These are phyloP conservation scores for Leucocoprinus sp. DNA, from an alignment of 768 basidiomycete genomes.

Conservation along the genomic window DNA sequence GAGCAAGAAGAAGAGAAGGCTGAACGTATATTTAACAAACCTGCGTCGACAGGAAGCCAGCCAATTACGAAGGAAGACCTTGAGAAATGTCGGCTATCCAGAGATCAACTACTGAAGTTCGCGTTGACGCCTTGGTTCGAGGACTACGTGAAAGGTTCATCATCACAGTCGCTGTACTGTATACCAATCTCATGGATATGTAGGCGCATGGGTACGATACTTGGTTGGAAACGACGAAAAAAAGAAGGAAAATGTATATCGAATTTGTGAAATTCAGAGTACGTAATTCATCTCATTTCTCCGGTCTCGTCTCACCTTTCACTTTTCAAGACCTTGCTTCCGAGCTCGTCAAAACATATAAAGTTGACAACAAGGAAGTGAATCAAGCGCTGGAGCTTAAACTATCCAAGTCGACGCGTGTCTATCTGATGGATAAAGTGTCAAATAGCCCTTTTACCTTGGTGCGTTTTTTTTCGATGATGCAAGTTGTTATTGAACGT, in stretches of 20 bases:
- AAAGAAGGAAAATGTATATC: conserved; percentile 53
- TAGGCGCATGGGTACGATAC: conserved; percentile 84
- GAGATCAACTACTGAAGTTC: conserved; percentile 64
- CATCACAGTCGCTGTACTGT: conserved; percentile 7
- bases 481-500: conserved; percentile 2
- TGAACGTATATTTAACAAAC: conserved; percentile 31
- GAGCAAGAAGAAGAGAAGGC: conserved; percentile 70
- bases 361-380: conserved; percentile 53
- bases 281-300: conserved; percentile 22
- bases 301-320: conserved; percentile 1
- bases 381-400: conserved; percentile 67
- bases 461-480: conserved; percentile 36
- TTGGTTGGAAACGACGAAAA: conserved; percentile 64
- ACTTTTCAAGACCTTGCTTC: conserved; percentile 35
- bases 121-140: conserved; percentile 79
- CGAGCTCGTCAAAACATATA: conserved; percentile 58
- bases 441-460: conserved; percentile 62
- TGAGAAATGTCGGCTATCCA: conserved; percentile 51
- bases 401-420: conserved; percentile 58
- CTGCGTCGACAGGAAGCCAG: conserved; percentile 29
- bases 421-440: conserved; percentile 77
- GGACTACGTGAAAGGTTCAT: conserved; percentile 68
- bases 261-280: conserved; percentile 78
- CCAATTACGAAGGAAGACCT: conserved; percentile 53
- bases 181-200: conserved; percentile 32